Conservation (phyloP, 2,329 filamentous ascomycete genomes). For the Sclerotiophoma versabilis region DNA sequence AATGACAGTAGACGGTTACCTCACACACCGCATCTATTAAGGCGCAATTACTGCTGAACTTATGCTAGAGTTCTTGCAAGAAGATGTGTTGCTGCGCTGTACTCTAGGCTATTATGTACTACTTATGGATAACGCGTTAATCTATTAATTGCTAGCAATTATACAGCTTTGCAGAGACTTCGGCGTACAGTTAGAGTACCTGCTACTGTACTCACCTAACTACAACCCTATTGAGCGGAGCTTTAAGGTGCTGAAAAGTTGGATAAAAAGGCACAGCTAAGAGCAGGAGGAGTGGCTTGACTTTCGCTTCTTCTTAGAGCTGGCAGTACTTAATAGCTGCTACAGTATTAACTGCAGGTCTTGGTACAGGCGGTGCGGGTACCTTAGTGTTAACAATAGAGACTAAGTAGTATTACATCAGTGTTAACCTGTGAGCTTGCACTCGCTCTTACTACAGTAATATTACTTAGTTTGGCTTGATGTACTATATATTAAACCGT, state of each 20-base stretch:
- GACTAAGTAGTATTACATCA: too few species aligned
- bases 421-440: too few species aligned
- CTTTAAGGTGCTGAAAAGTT: constrained; percentile 19
- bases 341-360: too few species aligned
- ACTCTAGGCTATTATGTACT: neutral
- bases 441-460: too few species aligned
- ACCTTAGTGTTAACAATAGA: too few species aligned
- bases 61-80: constrained; percentile 4
- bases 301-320: too few species aligned
- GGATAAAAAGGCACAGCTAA: constrained; percentile 2
- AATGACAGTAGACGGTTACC: neutral
- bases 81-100: neutral
- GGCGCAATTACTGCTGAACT: constrained; percentile 4
- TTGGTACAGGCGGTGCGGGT: too few species aligned
- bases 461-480: too few species aligned
- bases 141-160: neutral
- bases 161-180: constrained; percentile 1
- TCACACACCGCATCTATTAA: neutral
- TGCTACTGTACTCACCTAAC: constrained; percentile 20
- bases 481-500: too few species aligned
- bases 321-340: too few species aligned
- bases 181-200: constrained; percentile 11
- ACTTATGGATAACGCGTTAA: neutral
- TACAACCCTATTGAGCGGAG: constrained; percentile 22
- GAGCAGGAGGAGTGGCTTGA: too few species aligned